These are phyloP conservation scores for Sapria himalayana DNA, from an alignment of 345 rosid species.

Conservation along the genomic window DNA sequence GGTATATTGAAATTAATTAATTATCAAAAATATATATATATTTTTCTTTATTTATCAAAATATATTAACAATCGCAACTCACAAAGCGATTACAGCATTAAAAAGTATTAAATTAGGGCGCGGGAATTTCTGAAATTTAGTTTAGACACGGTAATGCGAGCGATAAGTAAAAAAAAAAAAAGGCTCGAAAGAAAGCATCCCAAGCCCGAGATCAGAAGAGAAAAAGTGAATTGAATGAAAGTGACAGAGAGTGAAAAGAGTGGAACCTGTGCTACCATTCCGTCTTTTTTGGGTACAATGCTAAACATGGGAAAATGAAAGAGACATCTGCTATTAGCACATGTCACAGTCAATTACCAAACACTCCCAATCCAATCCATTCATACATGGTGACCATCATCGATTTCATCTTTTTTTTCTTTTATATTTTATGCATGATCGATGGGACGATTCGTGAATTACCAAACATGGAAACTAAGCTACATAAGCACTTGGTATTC, in stretches of 20 bases:
- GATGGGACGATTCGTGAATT: slow-evolving; percentile 65
- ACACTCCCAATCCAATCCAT: too few relatives aligned
- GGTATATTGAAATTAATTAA: too few relatives aligned
- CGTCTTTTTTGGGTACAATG: slow-evolving; percentile 68
- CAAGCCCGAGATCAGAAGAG: not conserved
- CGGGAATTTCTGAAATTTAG: too few relatives aligned
- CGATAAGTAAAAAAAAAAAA: slow-evolving; percentile 6
- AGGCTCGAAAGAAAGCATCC: not conserved
- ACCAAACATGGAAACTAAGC: slow-evolving; percentile 30
- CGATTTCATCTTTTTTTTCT: too few relatives aligned
- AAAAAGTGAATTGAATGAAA: slow-evolving; percentile 9
- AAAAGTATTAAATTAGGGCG: too few relatives aligned
- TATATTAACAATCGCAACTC: too few relatives aligned
- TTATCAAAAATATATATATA: too few relatives aligned
- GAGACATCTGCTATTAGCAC: slow-evolving; percentile 32
- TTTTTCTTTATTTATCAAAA: too few relatives aligned
- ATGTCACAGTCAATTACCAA: slow-evolving; percentile 54
- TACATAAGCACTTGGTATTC: slow-evolving; percentile 21
- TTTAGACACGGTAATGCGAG: too few relatives aligned
- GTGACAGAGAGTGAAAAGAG: slow-evolving; percentile 24
- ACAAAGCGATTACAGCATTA: too few relatives aligned
- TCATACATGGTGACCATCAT: too few relatives aligned
- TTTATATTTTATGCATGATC: slow-evolving; percentile 14
- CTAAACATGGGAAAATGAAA: slow-evolving; percentile 45
- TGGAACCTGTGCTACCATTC: slow-evolving; percentile 23